Percentiles rank a stretch among this genome's conserved stretches.
Evolutionary conservation across 495 filamentous ascomycete genomes (phyloP).

Genomic region (Aspergillus homomorphus): DNA sequence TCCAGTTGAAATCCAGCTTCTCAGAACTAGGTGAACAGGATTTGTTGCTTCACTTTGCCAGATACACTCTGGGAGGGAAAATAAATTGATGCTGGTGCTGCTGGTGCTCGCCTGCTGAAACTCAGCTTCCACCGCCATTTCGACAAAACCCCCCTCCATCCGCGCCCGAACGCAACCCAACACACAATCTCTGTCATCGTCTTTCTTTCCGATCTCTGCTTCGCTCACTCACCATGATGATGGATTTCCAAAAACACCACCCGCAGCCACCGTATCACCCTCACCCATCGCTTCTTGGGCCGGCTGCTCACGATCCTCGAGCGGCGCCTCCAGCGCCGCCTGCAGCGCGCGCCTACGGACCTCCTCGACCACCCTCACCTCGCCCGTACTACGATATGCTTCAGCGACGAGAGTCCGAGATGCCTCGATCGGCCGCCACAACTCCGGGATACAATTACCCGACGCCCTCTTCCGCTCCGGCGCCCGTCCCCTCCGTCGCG

Average conservation of each 20-base stretch:
- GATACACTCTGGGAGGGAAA: neutral
- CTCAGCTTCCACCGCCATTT: constrained; percentile 6
- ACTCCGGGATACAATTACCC: constrained; percentile 25
- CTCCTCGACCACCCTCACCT: constrained; percentile 14
- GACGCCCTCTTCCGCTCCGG: constrained; percentile 18
- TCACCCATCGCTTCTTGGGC: constrained; percentile 26
- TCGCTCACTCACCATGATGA: constrained; percentile 8
- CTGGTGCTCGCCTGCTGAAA: neutral
- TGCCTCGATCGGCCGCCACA: constrained; percentile 19
- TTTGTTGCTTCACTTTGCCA: neutral
- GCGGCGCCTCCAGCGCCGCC: constrained; percentile 14
- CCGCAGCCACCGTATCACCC: constrained; percentile 20
- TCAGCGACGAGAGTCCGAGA: constrained; percentile 25
- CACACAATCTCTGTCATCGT: neutral
- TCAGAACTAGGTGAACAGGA: neutral
- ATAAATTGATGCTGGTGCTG: neutral
- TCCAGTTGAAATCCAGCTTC: neutral
- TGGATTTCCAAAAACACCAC: constrained; percentile 19
- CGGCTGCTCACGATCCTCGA: constrained; percentile 26
- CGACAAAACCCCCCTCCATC: neutral
- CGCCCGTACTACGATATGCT: constrained; percentile 22
- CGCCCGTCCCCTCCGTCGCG: constrained; percentile 16
- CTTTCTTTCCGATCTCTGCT: constrained; percentile 1
- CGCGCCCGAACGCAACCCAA: constrained; percentile 6
- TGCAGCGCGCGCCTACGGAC: constrained; percentile 21